These are phyloP conservation scores for Capsicum pubescens DNA, from an alignment of 257 asterid genomes.

Conservation along the genomic window DNA sequence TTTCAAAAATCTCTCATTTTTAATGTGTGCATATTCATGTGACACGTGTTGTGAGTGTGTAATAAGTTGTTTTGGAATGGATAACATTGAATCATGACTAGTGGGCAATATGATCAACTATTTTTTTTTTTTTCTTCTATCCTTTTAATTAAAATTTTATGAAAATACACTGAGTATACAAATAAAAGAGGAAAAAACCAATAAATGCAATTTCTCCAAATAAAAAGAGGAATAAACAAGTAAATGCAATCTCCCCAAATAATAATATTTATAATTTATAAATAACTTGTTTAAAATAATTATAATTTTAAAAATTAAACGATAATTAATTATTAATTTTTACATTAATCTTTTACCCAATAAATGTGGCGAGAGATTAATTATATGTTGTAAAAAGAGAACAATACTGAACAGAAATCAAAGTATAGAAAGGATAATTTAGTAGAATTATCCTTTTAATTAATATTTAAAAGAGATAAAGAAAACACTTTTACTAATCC, in stretches of 20 bases:
- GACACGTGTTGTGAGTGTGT: too few species aligned
- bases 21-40: neutral
- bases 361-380: neutral
- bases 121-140: neutral
- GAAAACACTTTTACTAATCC: neutral
- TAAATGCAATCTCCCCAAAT: too few species aligned
- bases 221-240: neutral
- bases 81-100: neutral
- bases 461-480: neutral
- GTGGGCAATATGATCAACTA: neutral
- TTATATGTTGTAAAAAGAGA: neutral
- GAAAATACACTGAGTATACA: rapidly evolving
- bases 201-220: neutral
- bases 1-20: too few species aligned
- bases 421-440: neutral
- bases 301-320: neutral
- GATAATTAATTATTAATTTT: neutral
- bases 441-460: neutral
- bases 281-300: too few species aligned
- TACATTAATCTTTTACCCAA: neutral
- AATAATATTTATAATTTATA: neutral
- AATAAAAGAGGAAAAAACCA: neutral
- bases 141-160: neutral
- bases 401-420: neutral
- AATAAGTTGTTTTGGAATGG: neutral